A percentile compares a stretch with the other conserved stretches of the same genome.
Evolutionary conservation across 352 stramenopile species (phyloP).

Genomic region (Poterioochromonas sp.): DNA sequence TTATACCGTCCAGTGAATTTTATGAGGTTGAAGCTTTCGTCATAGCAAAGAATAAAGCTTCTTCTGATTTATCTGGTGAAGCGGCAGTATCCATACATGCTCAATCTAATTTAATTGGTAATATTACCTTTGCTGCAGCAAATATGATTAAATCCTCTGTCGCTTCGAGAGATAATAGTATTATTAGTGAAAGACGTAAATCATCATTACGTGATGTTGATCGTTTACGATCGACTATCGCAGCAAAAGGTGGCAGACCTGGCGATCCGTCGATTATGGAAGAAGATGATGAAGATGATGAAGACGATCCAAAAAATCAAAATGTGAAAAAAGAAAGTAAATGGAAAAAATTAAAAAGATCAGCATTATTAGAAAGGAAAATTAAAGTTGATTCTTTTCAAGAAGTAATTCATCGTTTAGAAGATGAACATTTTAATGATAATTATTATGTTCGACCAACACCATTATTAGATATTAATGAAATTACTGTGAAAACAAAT

Average conservation of each 20-base stretch:
- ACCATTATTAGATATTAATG: not conserved
- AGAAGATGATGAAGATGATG: not conserved
- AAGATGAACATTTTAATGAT: conserved; percentile 14
- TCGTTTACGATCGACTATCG: not conserved
- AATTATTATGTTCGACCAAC: conserved; percentile 9
- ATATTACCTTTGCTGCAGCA: not conserved
- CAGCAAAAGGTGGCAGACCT: not conserved
- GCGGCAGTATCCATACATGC: not conserved
- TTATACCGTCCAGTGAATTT: conserved; percentile 1
- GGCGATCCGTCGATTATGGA: not conserved
- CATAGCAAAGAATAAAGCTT: conserved; percentile 32
- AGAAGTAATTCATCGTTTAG: conserved; percentile 5
- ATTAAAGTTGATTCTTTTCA: not conserved
- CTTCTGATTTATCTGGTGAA: conserved; percentile 3
- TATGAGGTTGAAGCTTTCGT: conserved; percentile 28
- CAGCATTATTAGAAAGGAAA: not conserved
- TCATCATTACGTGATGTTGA: not conserved
- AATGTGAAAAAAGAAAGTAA: not conserved
- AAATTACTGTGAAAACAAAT: conserved; percentile 10
- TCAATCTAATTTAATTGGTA: not conserved
- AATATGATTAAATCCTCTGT: too few relatives aligned
- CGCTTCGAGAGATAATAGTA: too few relatives aligned
- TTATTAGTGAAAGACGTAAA: not conserved
- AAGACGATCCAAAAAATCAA: not conserved
- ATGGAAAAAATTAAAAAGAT: conserved; percentile 9